A percentile compares a stretch with the other conserved stretches of the same genome.
These are phyloP conservation scores for Canavalia gladiata DNA, from an alignment of 306 rosid species.

Conservation along the genomic window DNA sequence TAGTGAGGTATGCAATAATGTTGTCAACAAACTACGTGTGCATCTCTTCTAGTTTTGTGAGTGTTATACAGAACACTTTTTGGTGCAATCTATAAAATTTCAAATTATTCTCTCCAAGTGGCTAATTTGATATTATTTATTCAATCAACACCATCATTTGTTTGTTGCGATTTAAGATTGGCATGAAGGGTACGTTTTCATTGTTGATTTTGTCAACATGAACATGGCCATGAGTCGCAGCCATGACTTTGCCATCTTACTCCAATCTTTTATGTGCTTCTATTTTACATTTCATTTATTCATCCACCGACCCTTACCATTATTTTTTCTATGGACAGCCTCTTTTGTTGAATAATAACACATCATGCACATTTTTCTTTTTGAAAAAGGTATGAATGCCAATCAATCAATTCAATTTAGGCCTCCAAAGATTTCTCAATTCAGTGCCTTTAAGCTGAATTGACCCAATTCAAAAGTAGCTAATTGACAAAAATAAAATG, in stretches of 20 bases:
- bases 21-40: background rate
- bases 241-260: constrained; percentile 46
- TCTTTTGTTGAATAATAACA: constrained; percentile 53
- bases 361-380: constrained; percentile 47
- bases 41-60: background rate
- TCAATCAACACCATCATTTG: constrained; percentile 44
- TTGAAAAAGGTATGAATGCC: constrained; percentile 41
- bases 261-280: constrained; percentile 44
- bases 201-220: constrained; percentile 49
- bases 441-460: constrained; percentile 30
- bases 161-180: constrained; percentile 34
- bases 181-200: constrained; percentile 33
- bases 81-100: constrained; percentile 21
- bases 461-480: constrained; percentile 45
- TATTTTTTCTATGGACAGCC: constrained; percentile 35
- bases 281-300: constrained; percentile 46
- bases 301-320: constrained; percentile 47
- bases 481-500: constrained; percentile 16
- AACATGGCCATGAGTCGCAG: constrained; percentile 40
- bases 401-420: constrained; percentile 45
- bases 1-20: constrained; percentile 3
- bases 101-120: background rate
- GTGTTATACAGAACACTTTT: background rate
- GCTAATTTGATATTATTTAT: constrained; percentile 23
- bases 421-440: constrained; percentile 38